These are phyloP conservation scores for Aspergillus candidus DNA, from an alignment of 2,329 filamentous ascomycete genomes.

Conservation along the genomic window DNA sequence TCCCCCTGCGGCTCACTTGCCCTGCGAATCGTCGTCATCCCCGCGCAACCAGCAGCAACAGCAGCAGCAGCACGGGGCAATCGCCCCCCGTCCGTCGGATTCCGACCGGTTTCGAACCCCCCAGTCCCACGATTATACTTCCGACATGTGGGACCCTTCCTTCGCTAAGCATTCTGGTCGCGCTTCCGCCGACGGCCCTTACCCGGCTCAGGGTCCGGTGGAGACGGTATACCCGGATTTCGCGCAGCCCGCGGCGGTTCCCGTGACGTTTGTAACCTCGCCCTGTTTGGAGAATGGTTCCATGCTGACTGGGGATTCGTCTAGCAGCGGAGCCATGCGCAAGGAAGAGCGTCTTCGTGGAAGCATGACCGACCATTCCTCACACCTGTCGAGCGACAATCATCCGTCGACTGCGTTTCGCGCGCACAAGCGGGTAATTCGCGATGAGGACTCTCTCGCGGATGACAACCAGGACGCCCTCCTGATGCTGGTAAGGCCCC, in stretches of 20 bases:
- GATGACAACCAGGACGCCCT: slow-evolving; percentile 37
- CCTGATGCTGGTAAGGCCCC: slow-evolving; percentile 35
- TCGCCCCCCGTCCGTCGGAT: slow-evolving; percentile 14
- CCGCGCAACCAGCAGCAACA: slow-evolving; percentile 4
- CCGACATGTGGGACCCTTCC: slow-evolving; percentile 21
- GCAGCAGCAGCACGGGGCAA: slow-evolving; percentile 3
- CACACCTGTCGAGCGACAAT: slow-evolving; percentile 29
- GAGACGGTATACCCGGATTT: slow-evolving; percentile 16
- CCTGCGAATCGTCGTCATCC: slow-evolving; percentile 7
- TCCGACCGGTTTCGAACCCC: slow-evolving; percentile 15
- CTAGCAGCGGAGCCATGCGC: slow-evolving; percentile 19
- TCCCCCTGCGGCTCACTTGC: slow-evolving; percentile 13
- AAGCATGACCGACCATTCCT: slow-evolving; percentile 31
- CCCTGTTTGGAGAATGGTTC: slow-evolving; percentile 19
- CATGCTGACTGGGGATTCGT: slow-evolving; percentile 19
- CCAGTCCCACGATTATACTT: slow-evolving; percentile 15
- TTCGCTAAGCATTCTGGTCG: slow-evolving; percentile 11
- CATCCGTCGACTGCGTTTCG: slow-evolving; percentile 19
- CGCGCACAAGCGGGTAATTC: slow-evolving; percentile 22
- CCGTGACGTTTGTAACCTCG: slow-evolving; percentile 19
- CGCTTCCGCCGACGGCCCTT: slow-evolving; percentile 6
- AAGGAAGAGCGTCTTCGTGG: slow-evolving; percentile 27
- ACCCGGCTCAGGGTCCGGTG: slow-evolving; percentile 7
- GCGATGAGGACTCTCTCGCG: slow-evolving; percentile 22
- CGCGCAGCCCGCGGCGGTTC: slow-evolving; percentile 12